Conservation (phyloP, 306 rosid genomes). For the Urtica urens region DNA sequence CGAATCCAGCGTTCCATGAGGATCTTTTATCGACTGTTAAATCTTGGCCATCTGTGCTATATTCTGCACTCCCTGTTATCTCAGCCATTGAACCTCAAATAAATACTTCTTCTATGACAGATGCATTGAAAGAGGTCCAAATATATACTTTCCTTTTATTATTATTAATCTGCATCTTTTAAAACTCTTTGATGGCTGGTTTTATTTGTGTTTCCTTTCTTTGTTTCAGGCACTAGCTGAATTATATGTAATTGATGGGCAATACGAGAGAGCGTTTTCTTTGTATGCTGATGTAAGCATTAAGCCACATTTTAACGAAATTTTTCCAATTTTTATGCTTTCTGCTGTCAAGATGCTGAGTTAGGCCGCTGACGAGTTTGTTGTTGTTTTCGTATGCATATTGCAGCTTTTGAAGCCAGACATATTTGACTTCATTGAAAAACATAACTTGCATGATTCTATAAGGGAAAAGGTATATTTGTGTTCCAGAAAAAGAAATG, state of each 20-base stretch:
- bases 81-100: slow-evolving; percentile 94
- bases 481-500: no score
- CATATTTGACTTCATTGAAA: slow-evolving; percentile 81
- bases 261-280: slow-evolving; percentile 76
- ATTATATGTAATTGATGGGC: slow-evolving; percentile 75
- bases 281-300: slow-evolving; percentile 92
- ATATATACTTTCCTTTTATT: slow-evolving; percentile 4
- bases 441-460: slow-evolving; percentile 62
- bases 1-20: slow-evolving; percentile 77
- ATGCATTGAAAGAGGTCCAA: slow-evolving; percentile 76
- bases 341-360: background rate
- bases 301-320: slow-evolving; percentile 9
- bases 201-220: slow-evolving; percentile 10
- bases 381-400: slow-evolving; percentile 6
- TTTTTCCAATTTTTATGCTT: no score
- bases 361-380: slow-evolving; percentile 6
- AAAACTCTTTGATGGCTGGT: no score
- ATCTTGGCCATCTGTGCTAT: slow-evolving; percentile 79
- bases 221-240: slow-evolving; percentile 72
- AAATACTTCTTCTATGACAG: slow-evolving; percentile 71
- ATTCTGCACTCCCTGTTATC: slow-evolving; percentile 73
- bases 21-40: slow-evolving; percentile 62
- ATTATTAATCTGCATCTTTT: no score
- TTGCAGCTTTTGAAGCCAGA: slow-evolving; percentile 86
- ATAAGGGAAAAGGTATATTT: slow-evolving; percentile 72